Conservation (phyloP, 2,329 filamentous ascomycete species). For the Simplicillium aogashimaense region DNA sequence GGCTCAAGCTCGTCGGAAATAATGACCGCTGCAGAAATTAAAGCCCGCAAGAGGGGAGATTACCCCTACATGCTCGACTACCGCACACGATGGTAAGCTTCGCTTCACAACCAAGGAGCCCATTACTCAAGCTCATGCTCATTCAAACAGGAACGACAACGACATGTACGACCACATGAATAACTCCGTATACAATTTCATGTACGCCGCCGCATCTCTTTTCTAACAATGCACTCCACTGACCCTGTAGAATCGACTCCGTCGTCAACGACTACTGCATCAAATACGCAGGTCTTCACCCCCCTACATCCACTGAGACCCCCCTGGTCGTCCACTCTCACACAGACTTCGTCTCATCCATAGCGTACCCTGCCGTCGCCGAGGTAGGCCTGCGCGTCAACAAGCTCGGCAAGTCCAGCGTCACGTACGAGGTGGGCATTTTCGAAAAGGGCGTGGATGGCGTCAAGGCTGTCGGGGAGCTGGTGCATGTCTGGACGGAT, state of each 20-base stretch:
- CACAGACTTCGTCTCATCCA: conserved; percentile 74
- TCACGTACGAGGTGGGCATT: conserved; percentile 81
- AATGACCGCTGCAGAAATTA: conserved; percentile 28
- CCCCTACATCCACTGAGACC: conserved; percentile 60
- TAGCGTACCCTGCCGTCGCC: conserved; percentile 72
- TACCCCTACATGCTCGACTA: conserved; percentile 76
- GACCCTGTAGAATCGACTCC: conserved; percentile 60
- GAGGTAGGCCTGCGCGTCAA: conserved; percentile 76
- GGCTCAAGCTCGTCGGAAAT: too few species aligned
- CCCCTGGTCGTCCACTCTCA: conserved; percentile 79
- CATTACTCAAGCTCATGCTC: conserved; percentile 10
- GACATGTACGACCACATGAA: conserved; percentile 95
- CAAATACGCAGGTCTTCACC: conserved; percentile 62
- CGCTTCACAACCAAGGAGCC: too few species aligned
- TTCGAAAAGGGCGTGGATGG: conserved; percentile 65
- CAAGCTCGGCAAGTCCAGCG: conserved; percentile 76
- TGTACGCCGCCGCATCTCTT: conserved; percentile 34
- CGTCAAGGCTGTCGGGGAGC: conserved; percentile 77
- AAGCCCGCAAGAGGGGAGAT: conserved; percentile 56
- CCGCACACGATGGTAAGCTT: conserved; percentile 67
- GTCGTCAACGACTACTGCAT: conserved; percentile 86
- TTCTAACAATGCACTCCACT: background rate
- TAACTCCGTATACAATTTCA: conserved; percentile 76
- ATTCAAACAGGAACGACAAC: conserved; percentile 63
- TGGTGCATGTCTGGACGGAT: conserved; percentile 84